A percentile compares a stretch with the other conserved stretches of the same genome.
Evolutionary conservation across 2,329 filamentous ascomycete genomes (phyloP).

Genomic region (Chaetomium sp.): DNA sequence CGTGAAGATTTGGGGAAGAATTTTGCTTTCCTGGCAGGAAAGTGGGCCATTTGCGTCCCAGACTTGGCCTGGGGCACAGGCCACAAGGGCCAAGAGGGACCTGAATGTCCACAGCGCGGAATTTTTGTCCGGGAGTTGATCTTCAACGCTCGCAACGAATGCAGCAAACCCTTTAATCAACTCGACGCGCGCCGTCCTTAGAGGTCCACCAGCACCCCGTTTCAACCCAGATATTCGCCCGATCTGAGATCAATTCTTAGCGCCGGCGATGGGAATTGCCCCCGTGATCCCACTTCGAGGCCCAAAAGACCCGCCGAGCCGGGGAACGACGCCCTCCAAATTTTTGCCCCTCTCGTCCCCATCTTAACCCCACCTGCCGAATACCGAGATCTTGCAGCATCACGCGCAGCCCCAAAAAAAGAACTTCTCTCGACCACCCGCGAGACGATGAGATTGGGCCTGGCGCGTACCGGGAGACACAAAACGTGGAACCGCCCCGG

Average conservation of each 20-base stretch:
- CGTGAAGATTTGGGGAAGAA: not conserved
- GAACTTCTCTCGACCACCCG: not conserved
- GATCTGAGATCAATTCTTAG: no score
- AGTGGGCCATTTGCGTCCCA: not conserved
- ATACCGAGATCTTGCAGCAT: not conserved
- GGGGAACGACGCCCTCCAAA: no score
- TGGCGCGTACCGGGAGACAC: slow-evolving; percentile 11
- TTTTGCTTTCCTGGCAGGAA: not conserved
- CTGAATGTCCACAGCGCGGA: not conserved
- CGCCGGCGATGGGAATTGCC: no score
- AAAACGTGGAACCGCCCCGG: slow-evolving; percentile 17
- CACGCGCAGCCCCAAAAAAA: slow-evolving; percentile 3
- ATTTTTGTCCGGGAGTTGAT: not conserved
- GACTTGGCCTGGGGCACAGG: not conserved
- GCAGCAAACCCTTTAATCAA: not conserved
- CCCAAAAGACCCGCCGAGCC: no score
- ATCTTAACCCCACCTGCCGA: slow-evolving; percentile 7
- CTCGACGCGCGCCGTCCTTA: not conserved
- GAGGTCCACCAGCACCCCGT: not conserved
- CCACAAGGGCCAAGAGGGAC: not conserved
- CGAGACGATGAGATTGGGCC: slow-evolving; percentile 21
- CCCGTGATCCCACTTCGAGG: no score
- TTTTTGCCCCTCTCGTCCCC: slow-evolving; percentile 14
- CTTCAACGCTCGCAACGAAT: no score
- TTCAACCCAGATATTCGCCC: not conserved